Percentiles rank a stretch among this genome's conserved stretches.
These are phyloP conservation scores for Raphanus sativus DNA, from an alignment of 345 rosid genomes.

Conservation along the genomic window DNA sequence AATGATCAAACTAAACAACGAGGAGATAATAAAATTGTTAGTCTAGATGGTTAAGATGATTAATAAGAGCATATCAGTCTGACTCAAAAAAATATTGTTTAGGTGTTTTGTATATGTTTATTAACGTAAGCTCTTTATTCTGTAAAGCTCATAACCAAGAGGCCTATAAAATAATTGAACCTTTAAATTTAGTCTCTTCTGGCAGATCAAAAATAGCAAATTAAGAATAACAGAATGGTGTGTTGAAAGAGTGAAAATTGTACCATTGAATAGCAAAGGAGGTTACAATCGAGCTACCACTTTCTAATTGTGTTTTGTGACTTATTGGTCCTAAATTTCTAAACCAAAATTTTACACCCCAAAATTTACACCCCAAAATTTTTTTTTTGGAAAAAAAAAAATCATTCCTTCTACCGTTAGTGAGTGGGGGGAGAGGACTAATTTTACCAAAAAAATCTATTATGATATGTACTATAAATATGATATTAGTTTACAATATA, in stretches of 20 bases:
- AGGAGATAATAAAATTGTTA: neutral
- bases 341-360: neutral
- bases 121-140: neutral
- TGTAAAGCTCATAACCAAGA: neutral
- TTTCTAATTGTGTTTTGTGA: neutral
- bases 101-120: neutral
- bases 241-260: neutral
- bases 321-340: neutral
- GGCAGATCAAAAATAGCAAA: neutral
- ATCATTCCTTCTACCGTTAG: neutral
- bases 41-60: neutral
- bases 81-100: neutral
- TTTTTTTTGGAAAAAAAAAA: too few relatives aligned
- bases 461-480: neutral
- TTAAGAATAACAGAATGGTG: neutral
- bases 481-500: neutral
- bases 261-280: neutral
- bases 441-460: neutral
- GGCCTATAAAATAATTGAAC: neutral
- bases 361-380: neutral
- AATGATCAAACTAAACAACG: neutral
- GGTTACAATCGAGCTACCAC: neutral
- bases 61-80: neutral
- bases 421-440: neutral
- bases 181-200: neutral